A percentile compares a stretch with the other conserved stretches of the same genome.
Conservation (phyloP, 805 yeast genomes). For the Hanseniaspora mollemarum region DNA sequence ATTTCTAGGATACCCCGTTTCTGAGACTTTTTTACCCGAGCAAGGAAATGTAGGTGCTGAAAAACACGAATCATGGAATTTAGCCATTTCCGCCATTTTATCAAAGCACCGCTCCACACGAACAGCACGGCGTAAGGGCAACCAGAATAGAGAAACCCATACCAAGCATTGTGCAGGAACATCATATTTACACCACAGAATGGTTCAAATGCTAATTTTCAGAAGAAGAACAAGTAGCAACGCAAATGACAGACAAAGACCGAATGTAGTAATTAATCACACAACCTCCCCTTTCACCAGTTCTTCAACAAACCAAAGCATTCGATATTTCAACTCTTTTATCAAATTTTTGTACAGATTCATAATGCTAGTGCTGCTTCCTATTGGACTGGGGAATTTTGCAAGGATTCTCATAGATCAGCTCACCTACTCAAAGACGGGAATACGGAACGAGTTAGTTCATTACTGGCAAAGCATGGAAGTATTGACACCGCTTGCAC, state of each 20-base stretch:
- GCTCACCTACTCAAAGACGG: conserved; percentile 26
- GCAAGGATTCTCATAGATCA: conserved; percentile 25
- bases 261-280: not conserved
- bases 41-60: no score
- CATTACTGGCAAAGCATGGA: conserved; percentile 22
- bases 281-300: not conserved
- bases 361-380: conserved; percentile 26
- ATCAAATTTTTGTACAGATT: conserved; percentile 19
- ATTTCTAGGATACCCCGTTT: no score
- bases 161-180: no score
- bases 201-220: not conserved
- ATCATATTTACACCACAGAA: no score
- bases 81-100: no score
- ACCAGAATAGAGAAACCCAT: no score
- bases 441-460: conserved; percentile 24
- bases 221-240: not conserved
- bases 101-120: no score
- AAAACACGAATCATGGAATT: no score
- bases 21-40: no score
- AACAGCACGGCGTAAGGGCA: no score
- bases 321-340: conserved; percentile 31
- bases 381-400: conserved; percentile 19
- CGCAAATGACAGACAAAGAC: not conserved
- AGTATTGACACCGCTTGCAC: conserved; percentile 17
- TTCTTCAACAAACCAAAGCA: not conserved